phyloP scores from a whole-genome alignment of 2,329 filamentous ascomycete genomes.

The Orbilia ellipsospora region DNA sequence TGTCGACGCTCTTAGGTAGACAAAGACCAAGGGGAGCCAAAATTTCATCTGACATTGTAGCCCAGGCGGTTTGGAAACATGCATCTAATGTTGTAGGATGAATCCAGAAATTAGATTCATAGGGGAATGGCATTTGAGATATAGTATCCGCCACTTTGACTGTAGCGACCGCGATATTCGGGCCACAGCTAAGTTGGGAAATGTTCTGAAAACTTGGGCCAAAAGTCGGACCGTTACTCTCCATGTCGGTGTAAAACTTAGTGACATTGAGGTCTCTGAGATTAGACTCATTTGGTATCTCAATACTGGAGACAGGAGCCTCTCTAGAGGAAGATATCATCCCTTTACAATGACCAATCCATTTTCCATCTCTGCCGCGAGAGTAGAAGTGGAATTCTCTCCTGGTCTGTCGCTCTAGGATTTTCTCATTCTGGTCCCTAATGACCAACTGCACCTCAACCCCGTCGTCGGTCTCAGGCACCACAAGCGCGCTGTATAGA shows the following conservation, averaged over 20 bases:
- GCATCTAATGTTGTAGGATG: slow-evolving; percentile 66
- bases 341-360: slow-evolving; percentile 12
- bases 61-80: slow-evolving; percentile 62
- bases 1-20: neutral
- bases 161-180: neutral
- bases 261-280: neutral
- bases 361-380: slow-evolving; percentile 4
- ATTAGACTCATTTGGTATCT: neutral
- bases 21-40: neutral
- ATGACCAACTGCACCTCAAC: slow-evolving; percentile 33
- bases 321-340: neutral
- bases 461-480: slow-evolving; percentile 34
- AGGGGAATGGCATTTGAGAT: slow-evolving; percentile 64
- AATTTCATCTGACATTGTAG: slow-evolving; percentile 56
- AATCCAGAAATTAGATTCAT: slow-evolving; percentile 64
- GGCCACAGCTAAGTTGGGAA: slow-evolving; percentile 7
- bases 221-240: slow-evolving; percentile 55
- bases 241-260: slow-evolving; percentile 45
- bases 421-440: neutral
- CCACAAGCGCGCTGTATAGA: slow-evolving; percentile 56
- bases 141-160: slow-evolving; percentile 6
- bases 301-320: neutral
- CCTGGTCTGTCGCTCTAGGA: neutral
- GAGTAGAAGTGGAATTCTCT: slow-evolving; percentile 11
- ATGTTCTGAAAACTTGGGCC: slow-evolving; percentile 56